Evolutionary conservation across 768 basidiomycete genomes (phyloP).

Genomic region (Mycena sanguinolenta): DNA sequence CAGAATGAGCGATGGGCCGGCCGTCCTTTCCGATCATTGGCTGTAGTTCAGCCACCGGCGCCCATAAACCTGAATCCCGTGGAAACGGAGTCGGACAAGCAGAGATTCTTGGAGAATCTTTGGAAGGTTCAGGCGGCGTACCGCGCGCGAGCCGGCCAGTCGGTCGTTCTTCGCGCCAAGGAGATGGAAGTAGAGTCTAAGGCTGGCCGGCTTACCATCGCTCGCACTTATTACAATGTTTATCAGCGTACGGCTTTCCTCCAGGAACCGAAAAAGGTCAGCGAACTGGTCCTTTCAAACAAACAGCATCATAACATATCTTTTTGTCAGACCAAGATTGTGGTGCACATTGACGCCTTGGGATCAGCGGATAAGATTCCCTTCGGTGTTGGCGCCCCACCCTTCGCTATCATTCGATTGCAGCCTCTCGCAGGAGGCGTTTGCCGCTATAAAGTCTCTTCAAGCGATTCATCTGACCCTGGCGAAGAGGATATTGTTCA

Average conservation of each 20-base stretch:
- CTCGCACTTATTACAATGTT: slow-evolving; percentile 90
- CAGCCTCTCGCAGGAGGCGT: slow-evolving; percentile 89
- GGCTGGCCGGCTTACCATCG: slow-evolving; percentile 71
- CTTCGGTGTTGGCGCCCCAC: slow-evolving; percentile 76
- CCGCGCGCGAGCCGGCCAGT: slow-evolving; percentile 79
- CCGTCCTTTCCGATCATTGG: slow-evolving; percentile 84
- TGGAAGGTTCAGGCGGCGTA: slow-evolving; percentile 91
- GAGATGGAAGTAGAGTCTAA: slow-evolving; percentile 83
- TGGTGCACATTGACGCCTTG: slow-evolving; percentile 85
- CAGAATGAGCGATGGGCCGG: slow-evolving; percentile 90
- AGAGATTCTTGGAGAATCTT: slow-evolving; percentile 87
- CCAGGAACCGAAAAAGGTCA: slow-evolving; percentile 84
- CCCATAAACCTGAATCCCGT: slow-evolving; percentile 75
- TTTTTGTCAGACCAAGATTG: slow-evolving; percentile 81
- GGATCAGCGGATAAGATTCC: slow-evolving; percentile 84
- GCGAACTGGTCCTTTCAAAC: slow-evolving; percentile 27
- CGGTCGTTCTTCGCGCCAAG: slow-evolving; percentile 77
- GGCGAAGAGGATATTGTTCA: slow-evolving; percentile 88
- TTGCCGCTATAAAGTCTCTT: slow-evolving; percentile 82
- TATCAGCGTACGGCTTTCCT: slow-evolving; percentile 87
- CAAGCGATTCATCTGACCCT: slow-evolving; percentile 80
- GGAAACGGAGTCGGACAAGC: slow-evolving; percentile 76
- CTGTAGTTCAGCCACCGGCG: slow-evolving; percentile 82
- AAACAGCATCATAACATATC: slow-evolving; percentile 10
- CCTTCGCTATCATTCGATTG: slow-evolving; percentile 84